These are phyloP conservation scores for Fraxinus platypoda DNA, from an alignment of 305 asterid species.

Conservation along the genomic window DNA sequence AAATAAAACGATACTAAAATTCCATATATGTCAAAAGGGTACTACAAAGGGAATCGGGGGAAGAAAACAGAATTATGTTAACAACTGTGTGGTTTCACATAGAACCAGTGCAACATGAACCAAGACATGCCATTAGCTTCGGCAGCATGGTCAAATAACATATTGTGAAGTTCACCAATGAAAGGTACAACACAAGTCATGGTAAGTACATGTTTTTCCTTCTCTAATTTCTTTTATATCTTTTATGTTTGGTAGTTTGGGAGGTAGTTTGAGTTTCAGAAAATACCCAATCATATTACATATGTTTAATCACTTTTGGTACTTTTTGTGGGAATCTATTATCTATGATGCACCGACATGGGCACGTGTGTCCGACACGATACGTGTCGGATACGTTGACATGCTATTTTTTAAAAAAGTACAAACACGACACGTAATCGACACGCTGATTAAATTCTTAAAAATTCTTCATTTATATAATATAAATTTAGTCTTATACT, in stretches of 20 bases:
- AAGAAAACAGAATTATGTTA: neutral
- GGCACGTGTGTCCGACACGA: too few species aligned
- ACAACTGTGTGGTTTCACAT: neutral
- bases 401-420: too few species aligned
- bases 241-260: neutral
- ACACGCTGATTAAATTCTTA: too few species aligned
- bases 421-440: too few species aligned
- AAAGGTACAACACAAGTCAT: neutral
- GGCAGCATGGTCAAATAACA: neutral
- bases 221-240: neutral
- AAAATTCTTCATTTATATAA: too few species aligned
- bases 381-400: too few species aligned
- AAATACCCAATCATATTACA: neutral
- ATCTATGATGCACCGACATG: too few species aligned
- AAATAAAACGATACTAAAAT: conserved; percentile 34
- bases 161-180: neutral
- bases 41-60: conserved; percentile 4
- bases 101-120: conserved; percentile 8
- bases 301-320: neutral
- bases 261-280: neutral
- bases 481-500: too few species aligned
- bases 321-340: too few species aligned
- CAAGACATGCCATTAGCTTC: neutral
- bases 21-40: conserved; percentile 17
- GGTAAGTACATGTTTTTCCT: neutral